Percentiles rank a stretch among this genome's conserved stretches.
Conservation (phyloP, 2,329 filamentous ascomycete genomes). For the Biscogniauxia sp. region DNA sequence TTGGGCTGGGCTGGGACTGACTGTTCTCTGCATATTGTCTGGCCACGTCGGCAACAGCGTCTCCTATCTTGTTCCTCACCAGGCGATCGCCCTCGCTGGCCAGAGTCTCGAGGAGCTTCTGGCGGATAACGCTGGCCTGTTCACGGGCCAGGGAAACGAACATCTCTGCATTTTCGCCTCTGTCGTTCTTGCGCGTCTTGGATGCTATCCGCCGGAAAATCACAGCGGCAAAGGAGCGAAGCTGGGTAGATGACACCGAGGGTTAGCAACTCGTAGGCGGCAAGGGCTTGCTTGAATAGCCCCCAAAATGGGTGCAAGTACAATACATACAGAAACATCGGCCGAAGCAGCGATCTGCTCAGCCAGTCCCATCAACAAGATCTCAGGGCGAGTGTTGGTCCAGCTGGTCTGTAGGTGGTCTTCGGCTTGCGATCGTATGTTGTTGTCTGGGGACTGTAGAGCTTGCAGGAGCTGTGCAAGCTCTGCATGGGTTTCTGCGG, state of each 20-base stretch:
- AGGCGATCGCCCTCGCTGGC: constrained; percentile 68
- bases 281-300: background rate
- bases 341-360: constrained; percentile 84
- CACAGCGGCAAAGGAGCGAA: constrained; percentile 86
- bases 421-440: constrained; percentile 79
- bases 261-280: constrained; percentile 12
- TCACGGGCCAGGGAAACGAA: constrained; percentile 77
- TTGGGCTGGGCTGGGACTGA: constrained; percentile 43
- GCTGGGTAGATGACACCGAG: constrained; percentile 48
- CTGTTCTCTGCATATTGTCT: constrained; percentile 91
- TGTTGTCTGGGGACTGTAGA: constrained; percentile 87
- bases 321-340: constrained; percentile 62
- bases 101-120: constrained; percentile 78
- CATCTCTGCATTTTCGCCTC: constrained; percentile 73
- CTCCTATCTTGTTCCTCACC: constrained; percentile 92
- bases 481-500: constrained; percentile 79
- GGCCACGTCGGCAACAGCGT: constrained; percentile 94
- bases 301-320: too few species aligned
- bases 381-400: constrained; percentile 76
- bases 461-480: constrained; percentile 83
- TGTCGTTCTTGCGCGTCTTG: constrained; percentile 75
- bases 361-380: constrained; percentile 88
- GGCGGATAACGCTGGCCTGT: constrained; percentile 74
- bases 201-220: constrained; percentile 92
- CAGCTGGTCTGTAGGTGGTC: constrained; percentile 89